phyloP scores from a whole-genome alignment of 805 yeast genomes.

The Candida montana region DNA sequence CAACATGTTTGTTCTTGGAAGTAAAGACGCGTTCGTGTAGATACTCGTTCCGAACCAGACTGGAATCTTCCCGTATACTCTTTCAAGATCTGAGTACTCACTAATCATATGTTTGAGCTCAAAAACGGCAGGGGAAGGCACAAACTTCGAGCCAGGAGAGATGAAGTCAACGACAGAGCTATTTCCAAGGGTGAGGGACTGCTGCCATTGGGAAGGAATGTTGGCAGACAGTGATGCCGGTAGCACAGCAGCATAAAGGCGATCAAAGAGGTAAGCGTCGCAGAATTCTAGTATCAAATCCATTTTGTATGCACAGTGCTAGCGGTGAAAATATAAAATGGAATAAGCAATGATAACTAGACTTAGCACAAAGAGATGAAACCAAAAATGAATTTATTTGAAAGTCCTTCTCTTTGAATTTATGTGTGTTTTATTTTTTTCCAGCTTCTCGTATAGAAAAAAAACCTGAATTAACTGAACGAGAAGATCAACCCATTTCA shows the following conservation, averaged over 20 bases:
- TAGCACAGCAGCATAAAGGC: constrained; percentile 59
- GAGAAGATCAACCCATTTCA: constrained; percentile 1
- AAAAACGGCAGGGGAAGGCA: constrained; percentile 11
- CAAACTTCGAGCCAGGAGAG: constrained; percentile 12
- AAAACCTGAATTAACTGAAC: neutral
- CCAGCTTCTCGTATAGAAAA: neutral
- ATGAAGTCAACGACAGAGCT: constrained; percentile 20
- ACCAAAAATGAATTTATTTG: too few relatives aligned
- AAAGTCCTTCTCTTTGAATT: too few relatives aligned
- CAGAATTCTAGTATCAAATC: constrained; percentile 82
- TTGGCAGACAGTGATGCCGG: constrained; percentile 49
- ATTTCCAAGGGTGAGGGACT: constrained; percentile 22
- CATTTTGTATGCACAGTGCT: too few relatives aligned
- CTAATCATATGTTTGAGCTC: constrained; percentile 14
- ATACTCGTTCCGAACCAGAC: constrained; percentile 49
- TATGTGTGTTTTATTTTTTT: neutral
- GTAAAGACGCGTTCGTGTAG: constrained; percentile 58
- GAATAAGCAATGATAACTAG: too few relatives aligned
- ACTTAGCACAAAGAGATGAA: too few relatives aligned
- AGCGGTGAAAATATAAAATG: constrained; percentile 8
- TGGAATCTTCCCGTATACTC: constrained; percentile 59
- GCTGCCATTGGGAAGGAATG: constrained; percentile 28
- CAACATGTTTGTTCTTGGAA: constrained; percentile 65
- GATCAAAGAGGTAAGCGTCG: constrained; percentile 73
- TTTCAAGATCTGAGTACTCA: constrained; percentile 27